Evolutionary conservation across 192 early-diverging fungal genomes (phyloP), one percentile per base, ranked within the genome.

Genomic region (Podila verticillata): DNA sequence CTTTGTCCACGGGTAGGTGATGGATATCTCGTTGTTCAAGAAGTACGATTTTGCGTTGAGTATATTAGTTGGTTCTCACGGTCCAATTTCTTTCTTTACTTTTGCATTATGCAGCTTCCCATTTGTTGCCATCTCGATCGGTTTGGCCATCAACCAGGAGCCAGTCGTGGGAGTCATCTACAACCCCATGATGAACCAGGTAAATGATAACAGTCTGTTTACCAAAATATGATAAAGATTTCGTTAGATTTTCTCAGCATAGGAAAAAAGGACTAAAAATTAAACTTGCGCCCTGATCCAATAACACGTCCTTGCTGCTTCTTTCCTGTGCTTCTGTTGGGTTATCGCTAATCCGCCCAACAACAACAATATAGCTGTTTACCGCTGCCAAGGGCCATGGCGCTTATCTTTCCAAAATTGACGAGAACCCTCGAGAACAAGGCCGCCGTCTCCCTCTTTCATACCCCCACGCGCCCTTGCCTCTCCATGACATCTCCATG

Each of bases 121-220:
- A 1, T 97, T 91, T 81, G 92, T 93, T 5, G 90, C 91, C 61
- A 89, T 97, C 56, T 95, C 92, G n/a, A 95, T 99, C 61, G 96
- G 88, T 4, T 75, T 99, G 65, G 86, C 92, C 2, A 82, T 95
- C 58, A 85, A 91, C 69, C 87, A 90, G 63, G 75, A 87, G 36
- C 92, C 93, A 0, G 89, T 95, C 24, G 90, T 98, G 10, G 97
- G 97, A 17, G 96, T 96, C 15, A 90, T 99, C 8, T 97, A 92
- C 74, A 93, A 96, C 78, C 97, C 97, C 17, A 86, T 99, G 19
- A 81, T 97, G 61, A 85, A 94, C 73, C 94, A 99, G 77, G 84
- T 93, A 65, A n/a, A 70, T 74, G 30, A n/a, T 24, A 35, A 62
- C 39, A 44, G 3, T 15, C 39, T 44, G 39, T 44, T 44, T 44